Percentiles rank a stretch among this genome's conserved stretches.
These are phyloP conservation scores for Exophiala lecanii-corni DNA, from an alignment of 2,329 filamentous ascomycete genomes.

Conservation along the genomic window DNA sequence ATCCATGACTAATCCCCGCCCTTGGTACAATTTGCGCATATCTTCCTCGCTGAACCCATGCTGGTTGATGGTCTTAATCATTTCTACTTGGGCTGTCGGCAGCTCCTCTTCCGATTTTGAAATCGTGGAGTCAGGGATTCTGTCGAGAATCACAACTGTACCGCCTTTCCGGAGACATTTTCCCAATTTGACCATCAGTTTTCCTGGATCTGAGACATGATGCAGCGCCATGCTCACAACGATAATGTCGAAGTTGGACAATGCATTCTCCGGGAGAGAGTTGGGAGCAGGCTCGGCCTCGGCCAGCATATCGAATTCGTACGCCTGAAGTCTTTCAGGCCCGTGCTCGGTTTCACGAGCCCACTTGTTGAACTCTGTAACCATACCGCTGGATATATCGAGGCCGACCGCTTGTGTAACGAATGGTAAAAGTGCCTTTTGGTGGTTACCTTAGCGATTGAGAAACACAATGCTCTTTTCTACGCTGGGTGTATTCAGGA, in stretches of 20 bases:
- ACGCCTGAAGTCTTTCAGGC: slow-evolving; percentile 51
- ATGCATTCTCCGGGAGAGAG: slow-evolving; percentile 55
- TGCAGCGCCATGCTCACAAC: slow-evolving; percentile 60
- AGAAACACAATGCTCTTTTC: too few species aligned
- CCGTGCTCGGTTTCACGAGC: slow-evolving; percentile 49
- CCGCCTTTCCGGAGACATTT: slow-evolving; percentile 61
- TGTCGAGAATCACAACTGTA: slow-evolving; percentile 62
- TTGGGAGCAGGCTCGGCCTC: slow-evolving; percentile 52
- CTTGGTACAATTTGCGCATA: slow-evolving; percentile 56
- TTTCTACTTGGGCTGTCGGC: slow-evolving; percentile 43
- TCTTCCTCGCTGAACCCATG: slow-evolving; percentile 60
- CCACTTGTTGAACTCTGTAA: slow-evolving; percentile 59
- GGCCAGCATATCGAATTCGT: slow-evolving; percentile 54
- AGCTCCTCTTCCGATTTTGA: not conserved
- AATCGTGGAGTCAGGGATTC: slow-evolving; percentile 36
- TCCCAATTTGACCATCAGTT: slow-evolving; percentile 55
- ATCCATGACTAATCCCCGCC: slow-evolving; percentile 56
- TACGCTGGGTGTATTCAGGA: too few species aligned
- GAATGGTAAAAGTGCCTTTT: slow-evolving; percentile 54
- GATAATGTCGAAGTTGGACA: slow-evolving; percentile 59
- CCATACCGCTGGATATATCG: slow-evolving; percentile 67
- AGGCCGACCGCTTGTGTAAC: slow-evolving; percentile 62
- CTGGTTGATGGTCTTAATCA: slow-evolving; percentile 54
- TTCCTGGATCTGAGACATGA: slow-evolving; percentile 61
- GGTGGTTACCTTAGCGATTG: not conserved